phyloP scores from a whole-genome alignment of 1,284 basidiomycete genomes.

The Bjerkandera adusta region DNA sequence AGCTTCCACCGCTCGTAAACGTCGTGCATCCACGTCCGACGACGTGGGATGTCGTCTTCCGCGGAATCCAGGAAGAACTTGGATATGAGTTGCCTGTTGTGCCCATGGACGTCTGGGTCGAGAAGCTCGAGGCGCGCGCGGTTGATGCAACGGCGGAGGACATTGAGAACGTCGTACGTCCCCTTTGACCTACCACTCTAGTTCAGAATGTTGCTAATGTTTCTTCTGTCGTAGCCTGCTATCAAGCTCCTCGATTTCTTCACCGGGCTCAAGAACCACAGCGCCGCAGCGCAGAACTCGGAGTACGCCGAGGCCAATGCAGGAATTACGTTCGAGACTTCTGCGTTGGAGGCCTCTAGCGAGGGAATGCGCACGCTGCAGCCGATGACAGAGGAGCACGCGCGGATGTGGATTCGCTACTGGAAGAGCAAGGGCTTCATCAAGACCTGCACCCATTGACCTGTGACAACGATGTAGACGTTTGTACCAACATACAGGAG shows the following conservation, averaged over 20 bases:
- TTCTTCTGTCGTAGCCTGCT: slow-evolving; percentile 8
- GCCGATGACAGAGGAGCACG: slow-evolving; percentile 7
- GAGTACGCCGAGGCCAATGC: neutral
- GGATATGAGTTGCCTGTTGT: slow-evolving; percentile 5
- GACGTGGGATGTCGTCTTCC: slow-evolving; percentile 2
- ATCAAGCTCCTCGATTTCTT: slow-evolving; percentile 13
- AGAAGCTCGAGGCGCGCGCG: slow-evolving; percentile 7
- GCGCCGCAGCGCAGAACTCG: neutral
- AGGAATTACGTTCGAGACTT: neutral
- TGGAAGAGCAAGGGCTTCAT: slow-evolving; percentile 7
- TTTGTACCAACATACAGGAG: neutral
- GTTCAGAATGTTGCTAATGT: neutral
- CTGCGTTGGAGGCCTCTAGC: neutral
- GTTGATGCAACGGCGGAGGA: slow-evolving; percentile 2
- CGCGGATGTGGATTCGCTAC: slow-evolving; percentile 7
- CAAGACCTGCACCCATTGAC: neutral
- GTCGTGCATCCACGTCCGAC: slow-evolving; percentile 17
- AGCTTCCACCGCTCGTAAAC: slow-evolving; percentile 15
- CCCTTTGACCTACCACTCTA: neutral
- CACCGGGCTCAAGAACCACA: neutral
- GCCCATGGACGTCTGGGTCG: slow-evolving; percentile 10
- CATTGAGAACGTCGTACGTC: slow-evolving; percentile 12
- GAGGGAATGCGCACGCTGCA: neutral
- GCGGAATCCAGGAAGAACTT: neutral
- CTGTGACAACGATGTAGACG: neutral